Conservation (phyloP, 495 filamentous ascomycete species). For the Hyaloscypha finlandica region DNA sequence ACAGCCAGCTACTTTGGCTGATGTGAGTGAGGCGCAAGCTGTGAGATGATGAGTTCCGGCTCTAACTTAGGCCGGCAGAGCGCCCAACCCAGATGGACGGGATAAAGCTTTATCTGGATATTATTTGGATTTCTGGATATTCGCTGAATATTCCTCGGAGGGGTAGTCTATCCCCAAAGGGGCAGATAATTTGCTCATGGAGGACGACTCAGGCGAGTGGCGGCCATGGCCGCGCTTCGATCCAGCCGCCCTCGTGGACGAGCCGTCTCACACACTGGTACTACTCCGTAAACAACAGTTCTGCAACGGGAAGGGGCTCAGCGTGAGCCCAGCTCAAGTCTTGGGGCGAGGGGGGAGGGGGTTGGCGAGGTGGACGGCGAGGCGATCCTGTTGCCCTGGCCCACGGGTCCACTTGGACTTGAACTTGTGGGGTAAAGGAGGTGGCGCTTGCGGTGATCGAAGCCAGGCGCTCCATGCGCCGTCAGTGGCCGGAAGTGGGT, state of each 20-base stretch:
- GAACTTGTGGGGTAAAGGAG: slow-evolving; percentile 7
- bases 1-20: not conserved
- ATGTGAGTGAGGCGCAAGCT: not conserved
- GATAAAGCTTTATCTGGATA: not conserved
- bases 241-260: not conserved
- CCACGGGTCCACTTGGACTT: not conserved
- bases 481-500: not conserved
- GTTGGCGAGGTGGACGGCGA: not conserved
- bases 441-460: slow-evolving; percentile 1
- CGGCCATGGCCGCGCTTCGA: not conserved
- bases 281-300: not conserved
- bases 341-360: not conserved
- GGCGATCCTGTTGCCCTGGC: not conserved
- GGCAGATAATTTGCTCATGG: not conserved
- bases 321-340: not conserved
- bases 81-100: not conserved
- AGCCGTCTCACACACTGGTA: not conserved
- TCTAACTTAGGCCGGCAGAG: not conserved
- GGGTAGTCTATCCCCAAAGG: not conserved
- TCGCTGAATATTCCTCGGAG: not conserved
- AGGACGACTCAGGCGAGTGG: not conserved
- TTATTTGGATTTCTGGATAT: not conserved
- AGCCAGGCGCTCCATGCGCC: not conserved
- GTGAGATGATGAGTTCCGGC: not conserved
- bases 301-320: not conserved